Percentiles rank a stretch among this genome's conserved stretches.
Conservation (phyloP, 1,284 basidiomycete genomes). For the Pholiota adiposa region DNA sequence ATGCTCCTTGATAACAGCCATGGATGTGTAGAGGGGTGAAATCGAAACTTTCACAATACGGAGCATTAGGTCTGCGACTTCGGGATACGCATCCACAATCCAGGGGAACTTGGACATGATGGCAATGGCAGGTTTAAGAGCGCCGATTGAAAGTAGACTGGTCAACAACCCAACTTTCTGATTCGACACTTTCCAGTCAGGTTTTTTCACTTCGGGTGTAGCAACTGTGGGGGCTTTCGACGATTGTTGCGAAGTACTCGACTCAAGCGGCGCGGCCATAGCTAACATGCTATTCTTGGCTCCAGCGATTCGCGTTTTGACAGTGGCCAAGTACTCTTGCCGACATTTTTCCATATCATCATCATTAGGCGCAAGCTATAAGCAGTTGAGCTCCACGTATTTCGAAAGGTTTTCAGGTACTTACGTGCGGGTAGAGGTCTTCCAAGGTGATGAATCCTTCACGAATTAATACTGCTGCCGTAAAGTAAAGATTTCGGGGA, state of each 20-base stretch:
- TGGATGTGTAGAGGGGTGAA: constrained; percentile 66
- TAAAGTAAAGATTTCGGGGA: constrained; percentile 79
- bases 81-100: constrained; percentile 81
- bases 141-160: constrained; percentile 88
- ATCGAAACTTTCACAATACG: constrained; percentile 75
- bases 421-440: constrained; percentile 86
- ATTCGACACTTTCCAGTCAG: constrained; percentile 64
- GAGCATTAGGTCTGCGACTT: constrained; percentile 85
- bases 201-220: constrained; percentile 48
- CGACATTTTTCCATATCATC: constrained; percentile 72
- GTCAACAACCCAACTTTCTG: constrained; percentile 84
- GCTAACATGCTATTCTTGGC: constrained; percentile 83
- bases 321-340: constrained; percentile 69
- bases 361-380: constrained; percentile 76
- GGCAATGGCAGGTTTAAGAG: constrained; percentile 75
- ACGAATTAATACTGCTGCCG: constrained; percentile 88
- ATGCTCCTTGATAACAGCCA: constrained; percentile 54
- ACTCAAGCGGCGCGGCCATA: constrained; percentile 88
- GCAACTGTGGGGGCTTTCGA: constrained; percentile 40
- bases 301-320: constrained; percentile 66
- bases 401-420: constrained; percentile 23
- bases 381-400: neutral
- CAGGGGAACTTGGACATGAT: constrained; percentile 87
- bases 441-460: constrained; percentile 86
- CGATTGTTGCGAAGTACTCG: constrained; percentile 42